phyloP scores from a whole-genome alignment of 2,329 filamentous ascomycete genomes.

The Diplodia corticola region DNA sequence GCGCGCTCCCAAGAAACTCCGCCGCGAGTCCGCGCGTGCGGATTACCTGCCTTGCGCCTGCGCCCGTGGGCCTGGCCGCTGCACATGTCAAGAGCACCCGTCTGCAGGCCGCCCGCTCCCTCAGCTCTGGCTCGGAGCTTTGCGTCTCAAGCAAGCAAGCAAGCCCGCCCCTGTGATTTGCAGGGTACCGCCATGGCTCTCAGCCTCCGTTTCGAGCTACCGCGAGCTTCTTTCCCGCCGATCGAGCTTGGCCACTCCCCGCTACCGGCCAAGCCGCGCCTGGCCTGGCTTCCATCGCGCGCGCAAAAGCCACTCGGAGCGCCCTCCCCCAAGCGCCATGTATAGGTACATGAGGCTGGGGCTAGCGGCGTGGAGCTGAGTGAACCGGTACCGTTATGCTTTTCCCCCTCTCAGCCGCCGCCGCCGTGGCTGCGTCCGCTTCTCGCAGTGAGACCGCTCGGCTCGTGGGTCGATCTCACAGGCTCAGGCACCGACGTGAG shows the following conservation, averaged over 20 bases:
- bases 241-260: conserved; percentile 3
- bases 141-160: neutral
- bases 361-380: neutral
- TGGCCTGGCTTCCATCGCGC: neutral
- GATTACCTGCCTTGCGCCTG: neutral
- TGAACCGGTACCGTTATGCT: neutral
- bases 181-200: neutral
- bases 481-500: neutral
- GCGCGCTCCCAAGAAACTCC: too few relatives aligned
- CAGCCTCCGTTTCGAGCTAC: conserved; percentile 13
- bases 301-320: conserved; percentile 1
- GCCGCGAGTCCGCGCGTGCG: neutral
- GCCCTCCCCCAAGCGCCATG: neutral
- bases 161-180: neutral
- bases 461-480: conserved; percentile 2
- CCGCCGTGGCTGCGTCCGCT: neutral
- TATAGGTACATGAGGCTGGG: neutral
- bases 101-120: neutral
- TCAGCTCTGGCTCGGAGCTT: neutral
- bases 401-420: neutral
- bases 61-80: neutral
- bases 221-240: conserved; percentile 12
- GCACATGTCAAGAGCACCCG: neutral
- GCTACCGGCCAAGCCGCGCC: neutral
- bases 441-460: conserved; percentile 1